A percentile compares a stretch with the other conserved stretches of the same genome.
Evolutionary conservation across 768 basidiomycete species (phyloP).

Genomic region (Rhizopogon roseolus): DNA sequence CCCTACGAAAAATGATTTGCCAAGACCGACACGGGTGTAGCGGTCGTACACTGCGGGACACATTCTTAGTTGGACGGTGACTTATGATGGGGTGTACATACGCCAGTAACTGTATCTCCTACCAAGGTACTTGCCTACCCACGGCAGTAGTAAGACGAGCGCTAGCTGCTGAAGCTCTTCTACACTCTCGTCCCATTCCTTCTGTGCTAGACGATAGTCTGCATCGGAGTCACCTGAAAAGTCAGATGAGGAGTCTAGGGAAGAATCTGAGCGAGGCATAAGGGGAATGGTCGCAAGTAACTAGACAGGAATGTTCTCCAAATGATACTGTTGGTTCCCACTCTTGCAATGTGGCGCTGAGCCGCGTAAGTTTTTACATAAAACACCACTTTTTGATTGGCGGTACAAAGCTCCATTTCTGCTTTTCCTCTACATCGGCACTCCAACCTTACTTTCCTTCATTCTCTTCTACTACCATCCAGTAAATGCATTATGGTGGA

Average conservation of each 20-base stretch:
- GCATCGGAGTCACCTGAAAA: constrained; percentile 59
- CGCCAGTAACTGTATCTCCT: constrained; percentile 84
- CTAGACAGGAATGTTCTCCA: background rate
- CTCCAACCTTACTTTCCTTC: constrained; percentile 6
- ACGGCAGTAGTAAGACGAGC: constrained; percentile 77
- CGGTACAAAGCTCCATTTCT: background rate
- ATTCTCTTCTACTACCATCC: constrained; percentile 9
- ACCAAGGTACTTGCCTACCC: constrained; percentile 85
- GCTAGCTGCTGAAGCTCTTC: constrained; percentile 79
- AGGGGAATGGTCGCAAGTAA: constrained; percentile 4
- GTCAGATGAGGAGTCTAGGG: constrained; percentile 48
- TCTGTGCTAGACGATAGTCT: constrained; percentile 71
- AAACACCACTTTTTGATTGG: constrained; percentile 7
- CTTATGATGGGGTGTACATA: constrained; percentile 34
- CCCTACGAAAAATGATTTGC: constrained; percentile 62
- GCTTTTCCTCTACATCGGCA: constrained; percentile 4
- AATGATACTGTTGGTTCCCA: background rate
- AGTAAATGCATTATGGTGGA: constrained; percentile 48
- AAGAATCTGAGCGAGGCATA: constrained; percentile 62
- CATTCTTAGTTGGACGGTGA: constrained; percentile 8
- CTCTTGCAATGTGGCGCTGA: constrained; percentile 14
- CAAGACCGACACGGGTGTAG: constrained; percentile 60
- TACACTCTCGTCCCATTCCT: constrained; percentile 92
- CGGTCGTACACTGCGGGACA: constrained; percentile 58
- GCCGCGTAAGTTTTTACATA: constrained; percentile 5